Conservation (phyloP, 176 grass and related monocot species). For the Thinopyrum elongatum region DNA sequence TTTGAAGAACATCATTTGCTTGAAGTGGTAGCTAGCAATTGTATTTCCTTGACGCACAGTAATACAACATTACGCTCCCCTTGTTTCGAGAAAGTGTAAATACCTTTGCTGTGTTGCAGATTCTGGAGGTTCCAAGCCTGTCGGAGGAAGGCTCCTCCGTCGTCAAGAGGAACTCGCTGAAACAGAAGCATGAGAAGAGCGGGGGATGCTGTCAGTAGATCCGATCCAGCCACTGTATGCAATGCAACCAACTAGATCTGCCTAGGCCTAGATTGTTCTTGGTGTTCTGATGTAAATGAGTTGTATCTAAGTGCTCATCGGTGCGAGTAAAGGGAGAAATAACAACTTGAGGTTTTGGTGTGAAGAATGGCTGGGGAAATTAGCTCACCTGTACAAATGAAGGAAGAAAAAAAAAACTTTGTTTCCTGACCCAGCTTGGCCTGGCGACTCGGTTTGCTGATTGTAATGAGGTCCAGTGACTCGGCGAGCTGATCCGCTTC, state of each 20-base stretch:
- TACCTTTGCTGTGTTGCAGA: constrained; percentile 41
- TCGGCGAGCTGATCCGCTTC: neutral
- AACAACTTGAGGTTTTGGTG: constrained; percentile 34
- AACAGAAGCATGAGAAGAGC: constrained; percentile 76
- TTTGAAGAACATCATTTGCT: neutral
- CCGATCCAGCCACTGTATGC: neutral
- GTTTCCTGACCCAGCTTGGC: neutral
- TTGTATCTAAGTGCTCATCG: constrained; percentile 31
- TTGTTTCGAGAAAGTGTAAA: neutral
- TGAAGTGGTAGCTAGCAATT: neutral
- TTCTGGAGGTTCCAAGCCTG: constrained; percentile 82
- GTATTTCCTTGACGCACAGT: neutral
- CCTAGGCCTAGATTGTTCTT: constrained; percentile 20
- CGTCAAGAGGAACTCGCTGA: constrained; percentile 75
- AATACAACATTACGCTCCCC: neutral
- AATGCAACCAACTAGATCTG: neutral
- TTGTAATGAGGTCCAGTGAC: neutral
- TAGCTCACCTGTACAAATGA: constrained; percentile 29
- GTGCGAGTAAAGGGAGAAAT: neutral
- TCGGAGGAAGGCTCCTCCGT: constrained; percentile 80
- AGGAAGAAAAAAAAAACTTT: no score
- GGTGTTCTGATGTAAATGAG: constrained; percentile 38
- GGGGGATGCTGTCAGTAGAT: constrained; percentile 64
- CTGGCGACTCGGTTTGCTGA: constrained; percentile 19
- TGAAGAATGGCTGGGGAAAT: neutral